Base-by-base conservation (phyloP, 768 basidiomycete genomes). In the Nidularia pulvinata region DNA sequence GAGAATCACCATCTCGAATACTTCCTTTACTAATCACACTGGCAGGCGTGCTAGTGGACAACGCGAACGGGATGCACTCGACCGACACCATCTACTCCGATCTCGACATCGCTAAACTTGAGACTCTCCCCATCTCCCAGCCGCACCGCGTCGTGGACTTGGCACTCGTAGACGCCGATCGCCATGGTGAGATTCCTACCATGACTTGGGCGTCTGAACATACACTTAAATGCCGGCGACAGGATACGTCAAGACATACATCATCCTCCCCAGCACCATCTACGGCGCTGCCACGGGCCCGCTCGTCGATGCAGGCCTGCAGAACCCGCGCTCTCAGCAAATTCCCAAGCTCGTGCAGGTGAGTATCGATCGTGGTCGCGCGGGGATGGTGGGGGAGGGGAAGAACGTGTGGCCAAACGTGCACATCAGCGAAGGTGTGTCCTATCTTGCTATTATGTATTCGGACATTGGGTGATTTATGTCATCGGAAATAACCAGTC, bases 391-490 rank as follows among this genome's bases (percentile, higher is more conserved):
- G 7, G 84, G 84, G 1, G 61, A 71, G 48, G 84, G 84, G 9
- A 73, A 76, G 61, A 79, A 83, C 45, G 57, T 77, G 25, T 85
- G 82, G 82, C 72, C 74, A 1, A 70, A 82, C 55, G 79, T 86
- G 16, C 75, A 84, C 54, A 74, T 85, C 49, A 66, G 77, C 44
- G 84, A 86, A 35, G 67, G 81, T 80, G 69, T 42, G 25, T 58
- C 13, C 5, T 14, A 14, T 32, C 25, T 4, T 25, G 4, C 25
- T 25, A 25, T 25, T 25, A 25, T 25, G 25, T 25, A 25, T 25
- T 25, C 25, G 25, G 25, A 4, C 25, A 25, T 25, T 25, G 25
- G 1, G 25, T 25, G 25, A 25, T 25, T 25, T 25, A 25, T 25
- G 25, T 25, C 25, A 25, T 25, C 2, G 25, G 25, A 25, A 1